Evolutionary conservation across 2,329 filamentous ascomycete genomes (phyloP), one percentile per base, ranked within the genome.

Genomic region (Rhexocercosporidium sp.): DNA sequence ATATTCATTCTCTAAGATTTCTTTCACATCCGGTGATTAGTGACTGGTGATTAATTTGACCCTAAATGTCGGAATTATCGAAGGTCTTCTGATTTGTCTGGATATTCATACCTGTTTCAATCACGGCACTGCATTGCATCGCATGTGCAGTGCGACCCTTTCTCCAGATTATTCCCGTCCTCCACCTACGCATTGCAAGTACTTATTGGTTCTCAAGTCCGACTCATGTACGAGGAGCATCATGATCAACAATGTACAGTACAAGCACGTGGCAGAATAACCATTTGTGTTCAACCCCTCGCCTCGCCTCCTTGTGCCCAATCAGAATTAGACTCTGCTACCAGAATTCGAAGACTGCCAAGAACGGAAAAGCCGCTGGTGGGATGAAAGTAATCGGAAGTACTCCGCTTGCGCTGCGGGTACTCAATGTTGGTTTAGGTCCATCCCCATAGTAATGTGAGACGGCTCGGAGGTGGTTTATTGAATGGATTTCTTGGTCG

Each of bases 341-440:
- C 22, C 46, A 18, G 22, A 49, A 12, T 14, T 49, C 7, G 4
- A 9, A 25, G 20, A 5, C n/a, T 27, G 20, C 46, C 46, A 49
- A 49, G 46, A 27, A 27, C 46, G 46, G 46, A 49, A 49, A 49
- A 49, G 46, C 46, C 46, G 46, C 25, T 49, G 46, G 46, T 49
- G 46, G 46, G 46, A 49, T 49, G 46, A 49, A 11, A 49, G 7
- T 22, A 25, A 14, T 51, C 47, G 47, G 47, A 51, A 51, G 47
- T 25, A 29, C 47, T 51, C 12, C 47, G 47, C 25, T 14, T 29
- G 16, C 12, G 29, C 25, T 18, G 25, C 25, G 47, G 25, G 47
- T 51, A 22, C n/a, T 31, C 47, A 37, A 11, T 7, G 31, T 37
- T 11, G 12, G 31, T 7, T 37, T 9, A 37, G 34, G 34, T 37